Evolutionary conservation across 202 grass and related monocot species (phyloP), one percentile per base, ranked within the genome.

Genomic region (Digitaria exilis): DNA sequence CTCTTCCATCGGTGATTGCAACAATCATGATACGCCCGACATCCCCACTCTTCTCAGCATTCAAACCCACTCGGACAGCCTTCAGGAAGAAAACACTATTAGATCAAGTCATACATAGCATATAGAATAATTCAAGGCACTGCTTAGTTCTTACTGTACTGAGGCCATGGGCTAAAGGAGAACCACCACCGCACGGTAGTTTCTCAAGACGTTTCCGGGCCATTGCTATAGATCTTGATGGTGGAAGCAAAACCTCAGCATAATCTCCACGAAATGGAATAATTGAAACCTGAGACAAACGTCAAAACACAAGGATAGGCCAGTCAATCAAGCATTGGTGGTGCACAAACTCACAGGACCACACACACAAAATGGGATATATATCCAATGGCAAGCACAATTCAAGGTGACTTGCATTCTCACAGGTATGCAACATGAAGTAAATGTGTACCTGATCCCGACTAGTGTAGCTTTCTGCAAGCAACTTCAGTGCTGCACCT

Each of bases 211-310:
- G 92, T 75, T 94, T 98, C 24, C 96, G 89, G 29, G 96, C 96
- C 96, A 98, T 95, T 85, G 96, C 91, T 85, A 98, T 98, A 73
- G 96, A 98, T 90, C 96, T 98, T 80, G 96, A 98, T 37, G 93
- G 96, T 21, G 96, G 96, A 76, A 98, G 86, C 48, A 98, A 77
- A 82, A 98, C 96, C 89, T 98, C 96, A 63, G 96, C 96, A 89
- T 85, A 98, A 90, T 98, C 96, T 90, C 96, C 96, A 83, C 96
- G 91, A 44, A 98, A 98, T 74, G 96, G 96, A 80, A 98, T 95
- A 71, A 98, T 98, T 75, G 96, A 81, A 71, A 98, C 93, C 96
- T 98, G 88, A n/a, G n/a, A 68, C 6, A 90, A 60, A 83, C 11
- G 31, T 1, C 50, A 79, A 44, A 58, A 69, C 49, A 51, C 31